Conservation (phyloP, 805 yeast genomes). For the Lipomyces japonicus region DNA sequence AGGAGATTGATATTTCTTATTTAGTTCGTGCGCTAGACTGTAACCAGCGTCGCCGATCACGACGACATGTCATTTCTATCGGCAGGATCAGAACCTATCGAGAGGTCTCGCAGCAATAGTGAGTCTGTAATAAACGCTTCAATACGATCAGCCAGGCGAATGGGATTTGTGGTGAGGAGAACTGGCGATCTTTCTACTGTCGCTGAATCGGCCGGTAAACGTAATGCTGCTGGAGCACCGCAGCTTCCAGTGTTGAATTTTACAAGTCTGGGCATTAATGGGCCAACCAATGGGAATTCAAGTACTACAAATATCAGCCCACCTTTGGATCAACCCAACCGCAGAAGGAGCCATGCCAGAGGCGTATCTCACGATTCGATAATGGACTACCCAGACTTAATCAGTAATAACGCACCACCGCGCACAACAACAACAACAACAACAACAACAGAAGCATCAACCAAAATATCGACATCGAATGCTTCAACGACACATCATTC, state of each 20-base stretch:
- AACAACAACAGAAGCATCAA: not conserved
- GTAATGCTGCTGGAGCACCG: not conserved
- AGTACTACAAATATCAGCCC: not conserved
- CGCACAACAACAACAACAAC: not conserved
- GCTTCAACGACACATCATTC: not conserved
- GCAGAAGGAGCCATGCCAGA: slow-evolving; percentile 24
- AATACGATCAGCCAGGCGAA: slow-evolving; percentile 28
- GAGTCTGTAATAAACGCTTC: slow-evolving; percentile 23
- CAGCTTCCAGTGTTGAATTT: not conserved
- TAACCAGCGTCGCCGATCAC: too few species aligned
- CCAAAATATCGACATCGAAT: not conserved
- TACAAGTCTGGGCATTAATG: not conserved
- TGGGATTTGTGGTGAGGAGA: slow-evolving; percentile 31
- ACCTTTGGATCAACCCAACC: slow-evolving; percentile 4
- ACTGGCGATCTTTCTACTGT: slow-evolving; percentile 25
- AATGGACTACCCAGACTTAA: slow-evolving; percentile 8
- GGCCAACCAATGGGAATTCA: not conserved
- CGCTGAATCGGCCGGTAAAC: slow-evolving; percentile 3
- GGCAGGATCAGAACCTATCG: slow-evolving; percentile 19
- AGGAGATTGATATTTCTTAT: too few species aligned
- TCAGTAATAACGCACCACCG: not conserved
- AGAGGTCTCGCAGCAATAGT: slow-evolving; percentile 32
- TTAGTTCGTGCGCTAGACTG: too few species aligned
- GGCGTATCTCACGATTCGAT: slow-evolving; percentile 31
- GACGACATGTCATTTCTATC: slow-evolving; percentile 8